Evolutionary conservation across 495 filamentous ascomycete genomes (phyloP), one percentile per base, ranked within the genome.

Genomic region (Evernia prunastri): DNA sequence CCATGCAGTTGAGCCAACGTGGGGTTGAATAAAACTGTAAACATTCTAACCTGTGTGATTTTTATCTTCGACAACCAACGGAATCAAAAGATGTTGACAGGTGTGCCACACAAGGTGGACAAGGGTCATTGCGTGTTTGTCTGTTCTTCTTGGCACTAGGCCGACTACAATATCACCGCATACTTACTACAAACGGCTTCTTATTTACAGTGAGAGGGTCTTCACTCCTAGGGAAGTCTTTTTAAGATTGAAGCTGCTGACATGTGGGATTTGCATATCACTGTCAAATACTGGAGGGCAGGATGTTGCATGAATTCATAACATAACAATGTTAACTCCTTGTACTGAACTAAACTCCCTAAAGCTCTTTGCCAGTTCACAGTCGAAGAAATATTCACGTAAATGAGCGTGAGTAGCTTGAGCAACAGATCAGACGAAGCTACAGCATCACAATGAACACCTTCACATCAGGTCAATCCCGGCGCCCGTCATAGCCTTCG

Each of bases 361-460:
- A 40, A 51, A 58, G 40, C 62, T 43, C 62, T 49, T 61, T 64
- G 56, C 56, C 56, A 64, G 43, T 53, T 64, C 56, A 39, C 42
- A 25, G 45, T 67, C 58, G 36, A 63, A 54, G 36, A 63, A 65
- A 61, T 53, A 13, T 45, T 67, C 53, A 31, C 59, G 54, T 33
- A 40, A 69, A 67, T 40, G 67, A 69, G 47, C 47, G 65, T 67
- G 42, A 57, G 59, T 53, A 67, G 61, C 58, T 65, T 65, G 54
- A 51, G n/a, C 56, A 23, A 67, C 61, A 58, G 36, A 67, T 57
- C 36, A 53, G 31, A 69, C 56, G 59, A 8, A 53, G 20, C 39
- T 20, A 58, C 59, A 49, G 12, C 63, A 58, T 65, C 58, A 56
- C 58, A 40, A 57, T 1, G 33, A 49, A 53, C 13, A 17, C 56